These are phyloP conservation scores for Athelia psychrophila DNA, from an alignment of 1,284 basidiomycete genomes.

Conservation along the genomic window DNA sequence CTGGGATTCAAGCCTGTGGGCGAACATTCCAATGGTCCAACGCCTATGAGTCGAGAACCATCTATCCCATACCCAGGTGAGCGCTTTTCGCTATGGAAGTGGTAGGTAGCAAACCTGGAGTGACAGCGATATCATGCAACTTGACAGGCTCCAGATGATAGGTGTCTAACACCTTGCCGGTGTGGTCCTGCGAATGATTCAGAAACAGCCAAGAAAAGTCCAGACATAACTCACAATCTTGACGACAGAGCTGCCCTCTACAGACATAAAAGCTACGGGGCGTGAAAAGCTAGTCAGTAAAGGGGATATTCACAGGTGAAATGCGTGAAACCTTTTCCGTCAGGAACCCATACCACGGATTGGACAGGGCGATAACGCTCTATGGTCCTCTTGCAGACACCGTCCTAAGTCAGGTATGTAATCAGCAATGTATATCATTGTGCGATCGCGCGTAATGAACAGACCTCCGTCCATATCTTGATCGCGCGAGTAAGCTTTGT, in stretches of 20 bases:
- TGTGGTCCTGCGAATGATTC: conserved; percentile 40
- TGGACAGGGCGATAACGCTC: conserved; percentile 60
- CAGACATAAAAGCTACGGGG: conserved; percentile 61
- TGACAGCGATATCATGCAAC: conserved; percentile 72
- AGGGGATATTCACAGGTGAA: conserved; percentile 1
- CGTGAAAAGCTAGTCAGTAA: conserved; percentile 2
- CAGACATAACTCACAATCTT: conserved; percentile 37
- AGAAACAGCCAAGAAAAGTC: conserved; percentile 10
- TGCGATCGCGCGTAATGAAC: conserved; percentile 14
- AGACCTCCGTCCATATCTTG: conserved; percentile 74
- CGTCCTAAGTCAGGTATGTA: conserved; percentile 48
- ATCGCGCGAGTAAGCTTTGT: conserved; percentile 70
- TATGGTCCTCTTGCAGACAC: conserved; percentile 70
- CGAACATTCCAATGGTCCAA: conserved; percentile 65
- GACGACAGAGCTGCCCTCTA: conserved; percentile 48
- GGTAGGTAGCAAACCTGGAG: conserved; percentile 32
- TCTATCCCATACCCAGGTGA: conserved; percentile 31
- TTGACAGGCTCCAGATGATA: conserved; percentile 67
- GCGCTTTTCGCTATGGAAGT: not conserved
- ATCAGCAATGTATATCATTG: conserved; percentile 6
- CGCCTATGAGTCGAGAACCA: conserved; percentile 60
- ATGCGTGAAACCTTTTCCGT: conserved; percentile 49
- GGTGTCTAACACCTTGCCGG: conserved; percentile 52
- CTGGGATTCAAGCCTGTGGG: conserved; percentile 66
- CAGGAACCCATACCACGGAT: conserved; percentile 71